These are phyloP conservation scores for Scedosporium boydii DNA, from an alignment of 2,329 filamentous ascomycete genomes.

Conservation along the genomic window DNA sequence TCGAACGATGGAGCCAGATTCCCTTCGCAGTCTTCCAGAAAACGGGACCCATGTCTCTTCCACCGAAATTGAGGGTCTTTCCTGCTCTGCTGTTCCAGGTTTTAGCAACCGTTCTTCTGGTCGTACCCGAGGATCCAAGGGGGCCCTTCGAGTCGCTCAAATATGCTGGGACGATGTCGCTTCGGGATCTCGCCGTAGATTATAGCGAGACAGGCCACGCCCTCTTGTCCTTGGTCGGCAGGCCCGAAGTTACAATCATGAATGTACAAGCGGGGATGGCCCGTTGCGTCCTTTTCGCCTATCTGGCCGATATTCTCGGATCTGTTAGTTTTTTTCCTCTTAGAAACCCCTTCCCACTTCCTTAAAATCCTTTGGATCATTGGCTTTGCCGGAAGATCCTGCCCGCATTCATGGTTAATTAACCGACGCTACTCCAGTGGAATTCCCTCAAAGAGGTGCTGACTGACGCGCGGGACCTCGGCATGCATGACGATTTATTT, in stretches of 20 bases:
- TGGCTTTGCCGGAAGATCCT: constrained; percentile 13
- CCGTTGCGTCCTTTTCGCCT: constrained; percentile 48
- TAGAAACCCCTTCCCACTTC: background rate
- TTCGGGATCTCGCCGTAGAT: constrained; percentile 50
- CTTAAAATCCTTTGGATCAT: constrained; percentile 46
- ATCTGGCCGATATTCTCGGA: constrained; percentile 27
- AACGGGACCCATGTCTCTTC: constrained; percentile 38
- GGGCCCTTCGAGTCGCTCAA: constrained; percentile 45
- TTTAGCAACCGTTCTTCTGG: constrained; percentile 43
- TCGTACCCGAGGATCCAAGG: constrained; percentile 37
- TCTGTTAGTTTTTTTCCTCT: background rate
- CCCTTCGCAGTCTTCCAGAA: constrained; percentile 41
- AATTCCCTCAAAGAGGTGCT: constrained; percentile 47
- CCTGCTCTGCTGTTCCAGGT: constrained; percentile 52
- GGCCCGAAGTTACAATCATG: constrained; percentile 43
- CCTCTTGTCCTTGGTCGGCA: constrained; percentile 45
- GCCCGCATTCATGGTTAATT: background rate
- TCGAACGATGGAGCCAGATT: constrained; percentile 44
- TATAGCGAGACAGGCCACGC: constrained; percentile 50
- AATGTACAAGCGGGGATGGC: constrained; percentile 50
- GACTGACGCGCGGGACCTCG: constrained; percentile 53
- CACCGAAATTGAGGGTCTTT: constrained; percentile 43
- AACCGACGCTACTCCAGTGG: constrained; percentile 28
- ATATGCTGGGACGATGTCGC: constrained; percentile 48
- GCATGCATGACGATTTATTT: constrained; percentile 43